These are phyloP conservation scores for Penicillium bovifimosum DNA, from an alignment of 495 filamentous ascomycete genomes.

Conservation along the genomic window DNA sequence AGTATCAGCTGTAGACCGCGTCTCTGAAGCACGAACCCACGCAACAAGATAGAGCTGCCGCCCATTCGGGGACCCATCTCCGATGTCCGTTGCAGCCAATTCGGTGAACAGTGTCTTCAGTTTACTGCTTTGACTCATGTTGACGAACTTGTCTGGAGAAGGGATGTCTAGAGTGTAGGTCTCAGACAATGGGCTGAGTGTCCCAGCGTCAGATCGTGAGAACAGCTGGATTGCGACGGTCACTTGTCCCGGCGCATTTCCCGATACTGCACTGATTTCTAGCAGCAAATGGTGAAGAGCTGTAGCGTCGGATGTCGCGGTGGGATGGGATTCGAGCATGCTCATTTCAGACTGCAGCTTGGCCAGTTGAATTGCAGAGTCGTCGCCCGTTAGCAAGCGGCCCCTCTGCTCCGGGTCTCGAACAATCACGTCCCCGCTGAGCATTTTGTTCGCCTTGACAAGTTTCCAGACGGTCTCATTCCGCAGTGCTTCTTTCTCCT, in stretches of 20 bases:
- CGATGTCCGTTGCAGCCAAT: conserved; percentile 73
- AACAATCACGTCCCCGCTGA: conserved; percentile 88
- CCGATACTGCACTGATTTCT: conserved; percentile 73
- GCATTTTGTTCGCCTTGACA: conserved; percentile 86
- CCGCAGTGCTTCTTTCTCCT: conserved; percentile 69
- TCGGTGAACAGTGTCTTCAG: conserved; percentile 86
- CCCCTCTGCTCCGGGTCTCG: conserved; percentile 79
- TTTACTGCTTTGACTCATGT: conserved; percentile 52
- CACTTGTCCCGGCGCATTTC: conserved; percentile 63
- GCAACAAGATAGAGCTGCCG: conserved; percentile 78
- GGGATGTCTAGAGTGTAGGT: conserved; percentile 76
- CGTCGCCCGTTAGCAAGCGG: conserved; percentile 80
- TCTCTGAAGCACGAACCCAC: conserved; percentile 63
- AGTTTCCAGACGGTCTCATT: conserved; percentile 93
- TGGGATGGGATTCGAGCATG: conserved; percentile 74
- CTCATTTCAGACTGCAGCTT: conserved; percentile 94
- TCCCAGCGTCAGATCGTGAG: conserved; percentile 55
- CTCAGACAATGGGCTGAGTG: conserved; percentile 69
- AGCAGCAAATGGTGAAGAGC: conserved; percentile 80
- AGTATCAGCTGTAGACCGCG: conserved; percentile 36
- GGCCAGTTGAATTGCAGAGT: conserved; percentile 88
- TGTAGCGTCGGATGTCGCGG: conserved; percentile 57
- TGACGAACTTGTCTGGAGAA: conserved; percentile 59
- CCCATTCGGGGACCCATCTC: conserved; percentile 61
- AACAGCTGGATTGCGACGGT: conserved; percentile 78